Evolutionary conservation across 345 rosid species (phyloP), one percentile per base, ranked within the genome.

Genomic region (Heritiera fomes): DNA sequence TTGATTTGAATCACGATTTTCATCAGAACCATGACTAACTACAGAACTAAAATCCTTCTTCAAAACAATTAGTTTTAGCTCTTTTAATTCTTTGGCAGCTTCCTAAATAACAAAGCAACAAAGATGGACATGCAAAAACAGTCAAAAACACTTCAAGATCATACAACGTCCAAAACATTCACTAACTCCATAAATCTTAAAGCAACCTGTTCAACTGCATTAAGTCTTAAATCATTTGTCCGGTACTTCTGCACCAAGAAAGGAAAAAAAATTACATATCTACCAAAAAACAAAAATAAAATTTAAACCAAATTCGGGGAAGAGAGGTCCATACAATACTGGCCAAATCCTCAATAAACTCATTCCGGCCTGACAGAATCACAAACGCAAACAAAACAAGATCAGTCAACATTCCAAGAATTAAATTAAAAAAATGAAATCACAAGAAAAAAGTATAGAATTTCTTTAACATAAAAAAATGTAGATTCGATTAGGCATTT

Each of bases 61-160:
- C 67, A 88, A 90, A 79, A 93, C 89, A 76, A 86, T 75, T 81
- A 79, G 85, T 82, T 92, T 86, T 30, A 97, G 98, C 80, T 85
- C 98, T 82, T 87, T 89, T 83, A 93, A 78, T 53, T 84, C 89
- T 87, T 86, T 75, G 28, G 82, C 88, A 63, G 83, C 90, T 86
- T 90, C 97, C 99, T 95, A 81, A 71, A 85, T 65, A 66, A 76
- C 76, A 80, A 78, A 76, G 38, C 23, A 79, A 58, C 74, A 62
- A 60, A 47, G 43, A 34, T 18, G 63, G 20, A 76, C 71, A 72
- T 6, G 64, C 64, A 50, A 28, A 80, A 56, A 23, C 15, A 14
- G 78, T 47, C 15, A 67, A 77, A n/a, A 53, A 32, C 11, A 23
- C 49, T 43, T 56, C 15, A 56, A 79, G 50, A 47, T 23, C 28